phyloP scores from a whole-genome alignment of 202 grass and related monocot genomes.

The Schoenoplectus tabernaemontani region DNA sequence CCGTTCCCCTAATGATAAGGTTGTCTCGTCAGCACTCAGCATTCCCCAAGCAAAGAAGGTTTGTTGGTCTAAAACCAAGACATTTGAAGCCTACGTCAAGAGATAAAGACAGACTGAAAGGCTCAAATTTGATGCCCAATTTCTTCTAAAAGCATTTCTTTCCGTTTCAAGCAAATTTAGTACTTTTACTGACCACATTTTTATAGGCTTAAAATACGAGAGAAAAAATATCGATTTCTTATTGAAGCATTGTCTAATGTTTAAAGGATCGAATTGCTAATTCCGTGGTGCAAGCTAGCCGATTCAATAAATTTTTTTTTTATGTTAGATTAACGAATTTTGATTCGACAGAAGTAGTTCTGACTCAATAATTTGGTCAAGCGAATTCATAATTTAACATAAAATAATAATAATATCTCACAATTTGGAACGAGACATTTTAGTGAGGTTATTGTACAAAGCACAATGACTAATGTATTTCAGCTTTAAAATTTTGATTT shows the following conservation, averaged over 20 bases:
- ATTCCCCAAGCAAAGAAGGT: not conserved
- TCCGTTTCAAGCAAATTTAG: not conserved
- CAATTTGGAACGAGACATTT: too few relatives aligned
- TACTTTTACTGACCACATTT: not conserved
- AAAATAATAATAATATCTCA: too few relatives aligned
- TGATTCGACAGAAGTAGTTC: not conserved
- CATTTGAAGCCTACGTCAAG: not conserved
- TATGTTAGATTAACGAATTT: constrained; percentile 2
- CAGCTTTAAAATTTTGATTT: too few relatives aligned
- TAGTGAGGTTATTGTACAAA: too few relatives aligned
- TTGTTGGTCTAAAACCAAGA: not conserved
- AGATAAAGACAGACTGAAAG: constrained; percentile 10
- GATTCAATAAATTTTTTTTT: not conserved
- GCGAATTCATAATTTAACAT: not conserved
- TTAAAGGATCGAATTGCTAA: too few relatives aligned
- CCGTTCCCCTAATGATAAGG: not conserved
- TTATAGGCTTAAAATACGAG: not conserved
- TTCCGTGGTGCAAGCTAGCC: too few relatives aligned
- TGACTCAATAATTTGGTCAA: not conserved
- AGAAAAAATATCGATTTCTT: not conserved
- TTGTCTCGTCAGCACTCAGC: not conserved
- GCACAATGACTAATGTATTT: too few relatives aligned
- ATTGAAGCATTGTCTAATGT: too few relatives aligned
- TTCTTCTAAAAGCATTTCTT: not conserved
- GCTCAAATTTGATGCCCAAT: not conserved